Evolutionary conservation across 495 filamentous ascomycete species (phyloP), one percentile per base, ranked within the genome.

Genomic region (Pseudevernia furfuracea): DNA sequence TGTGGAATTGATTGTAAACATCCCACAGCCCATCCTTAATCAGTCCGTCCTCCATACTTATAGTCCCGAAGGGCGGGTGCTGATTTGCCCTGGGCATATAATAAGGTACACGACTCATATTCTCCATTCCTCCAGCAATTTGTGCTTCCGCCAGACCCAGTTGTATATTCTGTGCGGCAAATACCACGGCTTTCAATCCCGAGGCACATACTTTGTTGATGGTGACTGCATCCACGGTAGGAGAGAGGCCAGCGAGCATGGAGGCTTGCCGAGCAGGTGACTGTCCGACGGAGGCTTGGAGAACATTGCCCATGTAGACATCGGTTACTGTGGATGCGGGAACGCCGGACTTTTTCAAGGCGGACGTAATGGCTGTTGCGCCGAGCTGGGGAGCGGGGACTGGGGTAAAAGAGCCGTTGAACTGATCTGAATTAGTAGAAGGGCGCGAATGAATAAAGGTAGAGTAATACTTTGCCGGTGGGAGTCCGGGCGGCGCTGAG

Each of bases 201-300:
- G 92, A 96, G 17, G 94, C 86, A 77, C 94, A 98, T 38, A 98
- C 94, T 74, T 98, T 98, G 80, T 98, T 98, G 75, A 98, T 84
- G 7, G 94, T 97, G 61, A 87, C 83, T 28, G 92, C 86, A 74
- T 98, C 94, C 43, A 94, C 83, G 10, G 81, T 84, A 12, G 82
- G 76, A 3, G 90, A 80, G 12, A 98, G 84, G 15, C 91, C 92
- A n/a, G 94, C 88, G 70, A 90, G 90, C 58, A 97, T 88, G 58
- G 84, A 80, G 32, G 93, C 94, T 77, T 98, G 94, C 38, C 94
- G 87, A 25, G 94, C 92, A 1, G 94, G 94, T 4, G 94, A 84
- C 74, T 98, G 94, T 39, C 94, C 94, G 23, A 91, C 81, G 52
- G 81, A 81, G 21, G 82, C 93, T 74, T 91, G 86, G 25, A 97